These are phyloP conservation scores for Tricholoma bakamatsutake DNA, from an alignment of 768 basidiomycete species.

Conservation along the genomic window DNA sequence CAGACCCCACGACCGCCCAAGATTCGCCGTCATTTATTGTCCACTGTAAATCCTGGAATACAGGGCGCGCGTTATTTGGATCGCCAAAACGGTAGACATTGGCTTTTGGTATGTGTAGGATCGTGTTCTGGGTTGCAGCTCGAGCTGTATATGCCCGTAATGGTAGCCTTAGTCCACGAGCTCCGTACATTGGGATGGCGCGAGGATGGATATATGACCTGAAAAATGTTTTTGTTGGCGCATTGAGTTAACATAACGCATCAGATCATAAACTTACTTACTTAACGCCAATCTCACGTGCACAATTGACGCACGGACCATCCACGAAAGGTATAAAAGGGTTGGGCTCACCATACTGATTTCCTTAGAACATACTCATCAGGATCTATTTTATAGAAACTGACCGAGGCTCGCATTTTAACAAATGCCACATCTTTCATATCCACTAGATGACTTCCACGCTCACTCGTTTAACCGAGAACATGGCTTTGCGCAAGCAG, in stretches of 20 bases:
- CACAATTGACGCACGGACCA: conserved; percentile 15
- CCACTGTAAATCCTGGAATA: conserved; percentile 54
- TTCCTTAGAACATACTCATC: conserved; percentile 24
- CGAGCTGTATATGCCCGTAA: not conserved
- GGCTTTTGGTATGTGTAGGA: conserved; percentile 38
- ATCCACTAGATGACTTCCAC: conserved; percentile 22
- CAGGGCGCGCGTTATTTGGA: conserved; percentile 37
- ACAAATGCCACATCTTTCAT: conserved; percentile 24
- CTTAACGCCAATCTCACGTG: no score
- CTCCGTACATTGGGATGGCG: not conserved
- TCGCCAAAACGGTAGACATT: conserved; percentile 59
- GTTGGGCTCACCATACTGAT: not conserved
- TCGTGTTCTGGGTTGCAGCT: not conserved
- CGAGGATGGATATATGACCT: no score
- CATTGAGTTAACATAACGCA: no score
- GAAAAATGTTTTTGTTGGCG: no score
- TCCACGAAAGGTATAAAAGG: conserved; percentile 9
- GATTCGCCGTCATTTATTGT: conserved; percentile 53
- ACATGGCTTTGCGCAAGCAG: conserved; percentile 14
- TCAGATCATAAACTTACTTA: no score
- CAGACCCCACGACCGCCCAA: conserved; percentile 73
- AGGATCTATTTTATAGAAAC: conserved; percentile 26
- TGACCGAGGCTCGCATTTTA: conserved; percentile 26
- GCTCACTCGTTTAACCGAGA: conserved; percentile 22
- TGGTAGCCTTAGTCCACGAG: not conserved